Conservation (phyloP, 768 basidiomycete species). For the Mycena galericulata region DNA sequence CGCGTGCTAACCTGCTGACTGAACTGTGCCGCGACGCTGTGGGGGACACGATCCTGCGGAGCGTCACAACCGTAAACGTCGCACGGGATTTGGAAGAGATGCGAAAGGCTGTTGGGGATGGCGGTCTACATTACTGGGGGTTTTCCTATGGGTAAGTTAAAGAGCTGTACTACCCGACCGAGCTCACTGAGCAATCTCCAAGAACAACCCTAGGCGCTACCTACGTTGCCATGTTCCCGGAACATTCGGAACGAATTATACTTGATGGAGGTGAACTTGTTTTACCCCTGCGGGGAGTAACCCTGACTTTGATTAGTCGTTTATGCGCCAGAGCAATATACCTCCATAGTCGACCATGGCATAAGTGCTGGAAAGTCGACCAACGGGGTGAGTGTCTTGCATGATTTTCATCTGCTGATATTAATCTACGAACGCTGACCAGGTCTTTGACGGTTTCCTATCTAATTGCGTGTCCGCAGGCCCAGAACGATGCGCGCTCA, state of each 20-base stretch:
- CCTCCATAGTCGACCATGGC: conserved; percentile 24
- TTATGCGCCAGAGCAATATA: conserved; percentile 28
- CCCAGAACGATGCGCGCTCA: conserved; percentile 23
- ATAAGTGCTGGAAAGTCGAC: conserved; percentile 26
- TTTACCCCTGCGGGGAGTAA: neutral
- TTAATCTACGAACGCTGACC: neutral
- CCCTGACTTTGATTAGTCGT: neutral
- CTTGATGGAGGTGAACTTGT: conserved; percentile 22
- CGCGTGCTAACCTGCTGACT: conserved; percentile 19
- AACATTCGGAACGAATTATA: conserved; percentile 10
- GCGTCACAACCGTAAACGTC: conserved; percentile 30
- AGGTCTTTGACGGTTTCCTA: conserved; percentile 29
- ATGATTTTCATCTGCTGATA: neutral
- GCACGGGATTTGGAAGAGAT: conserved; percentile 27
- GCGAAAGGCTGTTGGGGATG: conserved; percentile 28
- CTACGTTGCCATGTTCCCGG: conserved; percentile 32
- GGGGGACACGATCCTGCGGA: conserved; percentile 27
- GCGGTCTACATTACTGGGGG: conserved; percentile 29
- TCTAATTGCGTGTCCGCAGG: conserved; percentile 23
- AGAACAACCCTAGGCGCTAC: conserved; percentile 27
- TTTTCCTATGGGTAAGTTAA: conserved; percentile 27
- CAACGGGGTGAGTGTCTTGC: conserved; percentile 1
- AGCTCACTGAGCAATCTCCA: neutral
- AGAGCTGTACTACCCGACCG: neutral
- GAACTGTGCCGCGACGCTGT: conserved; percentile 25